Conservation (phyloP, 2,329 filamentous ascomycete species). For the Davidsoniella neocaledoniae region DNA sequence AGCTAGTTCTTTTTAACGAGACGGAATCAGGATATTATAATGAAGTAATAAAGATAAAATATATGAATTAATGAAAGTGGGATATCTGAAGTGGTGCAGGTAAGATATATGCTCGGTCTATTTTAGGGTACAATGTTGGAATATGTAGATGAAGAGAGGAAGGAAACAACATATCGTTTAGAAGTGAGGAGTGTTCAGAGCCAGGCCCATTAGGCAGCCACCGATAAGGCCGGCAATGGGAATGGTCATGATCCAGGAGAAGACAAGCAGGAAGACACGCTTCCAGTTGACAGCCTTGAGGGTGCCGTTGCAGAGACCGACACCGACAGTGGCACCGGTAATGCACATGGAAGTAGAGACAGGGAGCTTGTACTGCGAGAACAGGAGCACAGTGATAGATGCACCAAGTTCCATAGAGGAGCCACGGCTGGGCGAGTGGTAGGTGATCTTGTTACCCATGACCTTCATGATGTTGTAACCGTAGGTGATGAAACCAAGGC, state of each 20-base stretch:
- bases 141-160: neutral
- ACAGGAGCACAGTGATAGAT: slow-evolving; percentile 58
- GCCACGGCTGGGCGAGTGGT: slow-evolving; percentile 39
- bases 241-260: slow-evolving; percentile 40
- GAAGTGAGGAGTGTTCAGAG: slow-evolving; percentile 23
- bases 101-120: neutral
- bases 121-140: neutral
- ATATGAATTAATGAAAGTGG: neutral
- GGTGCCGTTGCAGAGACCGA: slow-evolving; percentile 60
- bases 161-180: neutral
- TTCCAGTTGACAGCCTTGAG: slow-evolving; percentile 60
- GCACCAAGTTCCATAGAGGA: slow-evolving; percentile 70
- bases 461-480: slow-evolving; percentile 79
- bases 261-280: slow-evolving; percentile 47
- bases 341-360: slow-evolving; percentile 70
- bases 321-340: slow-evolving; percentile 61
- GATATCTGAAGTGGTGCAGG: neutral
- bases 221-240: slow-evolving; percentile 26
- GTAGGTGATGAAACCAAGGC: slow-evolving; percentile 52
- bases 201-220: slow-evolving; percentile 24
- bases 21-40: no score
- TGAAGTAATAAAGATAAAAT: no score
- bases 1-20: neutral
- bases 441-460: slow-evolving; percentile 70
- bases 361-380: slow-evolving; percentile 58